A percentile compares a stretch with the other conserved stretches of the same genome.
These are phyloP conservation scores for Metschnikowia borealis DNA, from an alignment of 805 yeast species.

Conservation along the genomic window DNA sequence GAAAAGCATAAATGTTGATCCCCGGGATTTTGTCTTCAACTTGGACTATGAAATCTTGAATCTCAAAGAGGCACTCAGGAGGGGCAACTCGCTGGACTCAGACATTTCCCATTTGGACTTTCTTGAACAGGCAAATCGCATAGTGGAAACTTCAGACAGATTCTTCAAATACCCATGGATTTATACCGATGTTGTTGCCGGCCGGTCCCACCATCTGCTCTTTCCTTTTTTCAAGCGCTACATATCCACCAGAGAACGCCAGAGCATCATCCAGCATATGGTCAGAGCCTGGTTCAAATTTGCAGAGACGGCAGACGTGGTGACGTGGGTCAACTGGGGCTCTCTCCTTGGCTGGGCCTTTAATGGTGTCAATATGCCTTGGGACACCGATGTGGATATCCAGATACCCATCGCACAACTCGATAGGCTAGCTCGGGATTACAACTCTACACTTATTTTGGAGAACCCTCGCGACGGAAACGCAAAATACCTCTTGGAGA, in stretches of 20 bases:
- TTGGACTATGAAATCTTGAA: constrained; percentile 25
- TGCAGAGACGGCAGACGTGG: constrained; percentile 27
- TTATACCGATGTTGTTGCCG: constrained; percentile 30
- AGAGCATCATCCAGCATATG: constrained; percentile 36
- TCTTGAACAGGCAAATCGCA: constrained; percentile 22
- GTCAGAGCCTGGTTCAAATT: constrained; percentile 35
- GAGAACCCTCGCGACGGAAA: constrained; percentile 19
- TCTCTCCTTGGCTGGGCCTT: constrained; percentile 19
- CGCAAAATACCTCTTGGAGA: constrained; percentile 19
- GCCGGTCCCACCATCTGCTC: constrained; percentile 28
- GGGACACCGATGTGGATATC: constrained; percentile 20
- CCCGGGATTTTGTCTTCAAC: constrained; percentile 29
- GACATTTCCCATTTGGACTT: constrained; percentile 28
- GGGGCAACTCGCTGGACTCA: constrained; percentile 12
- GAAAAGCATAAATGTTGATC: constrained; percentile 16
- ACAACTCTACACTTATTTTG: constrained; percentile 14
- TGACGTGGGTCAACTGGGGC: constrained; percentile 30
- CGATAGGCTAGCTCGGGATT: constrained; percentile 13
- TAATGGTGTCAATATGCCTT: constrained; percentile 20
- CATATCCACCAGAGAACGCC: constrained; percentile 34
- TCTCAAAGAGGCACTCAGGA: constrained; percentile 18
- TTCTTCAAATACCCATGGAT: constrained; percentile 42
- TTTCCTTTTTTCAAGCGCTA: constrained; percentile 36
- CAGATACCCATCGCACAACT: constrained; percentile 18
- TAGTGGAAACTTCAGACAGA: constrained; percentile 24